phyloP scores from a whole-genome alignment of 345 rosid species.

The Eucalyptus cladocalyx region DNA sequence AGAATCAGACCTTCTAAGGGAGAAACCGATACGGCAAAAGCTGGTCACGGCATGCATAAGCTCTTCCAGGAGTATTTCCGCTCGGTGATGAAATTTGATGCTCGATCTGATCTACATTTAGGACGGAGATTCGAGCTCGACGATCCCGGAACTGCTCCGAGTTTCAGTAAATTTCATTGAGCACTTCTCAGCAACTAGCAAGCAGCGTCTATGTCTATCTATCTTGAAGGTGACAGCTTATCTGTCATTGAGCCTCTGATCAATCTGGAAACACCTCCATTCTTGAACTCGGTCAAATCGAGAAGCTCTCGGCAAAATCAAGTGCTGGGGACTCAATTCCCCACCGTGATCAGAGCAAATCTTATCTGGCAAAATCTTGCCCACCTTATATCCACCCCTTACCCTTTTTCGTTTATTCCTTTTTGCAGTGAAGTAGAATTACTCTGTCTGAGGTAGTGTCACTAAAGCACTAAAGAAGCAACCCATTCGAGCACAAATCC shows the following conservation, averaged over 20 bases:
- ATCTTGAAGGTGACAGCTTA: background rate
- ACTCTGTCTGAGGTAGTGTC: no score
- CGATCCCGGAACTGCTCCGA: background rate
- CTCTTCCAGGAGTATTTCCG: background rate
- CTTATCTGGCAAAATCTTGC: no score
- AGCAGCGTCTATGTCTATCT: background rate
- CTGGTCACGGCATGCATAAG: background rate
- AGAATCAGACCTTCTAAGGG: background rate
- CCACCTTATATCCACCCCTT: no score
- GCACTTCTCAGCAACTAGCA: background rate
- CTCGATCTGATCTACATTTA: background rate
- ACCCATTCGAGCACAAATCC: no score
- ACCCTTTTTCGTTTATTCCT: no score
- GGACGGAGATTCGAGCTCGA: background rate
- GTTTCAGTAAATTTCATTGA: background rate
- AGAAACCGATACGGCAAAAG: background rate
- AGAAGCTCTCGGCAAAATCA: no score
- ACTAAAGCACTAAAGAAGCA: no score
- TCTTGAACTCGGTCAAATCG: no score
- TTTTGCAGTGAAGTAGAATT: no score
- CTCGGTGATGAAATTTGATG: background rate
- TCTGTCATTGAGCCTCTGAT: background rate
- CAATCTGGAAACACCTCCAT: background rate
- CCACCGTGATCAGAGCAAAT: background rate
- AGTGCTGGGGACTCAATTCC: no score